Evolutionary conservation across 768 basidiomycete genomes (phyloP), one percentile per base, ranked within the genome.

Genomic region (Suillus subaureus): DNA sequence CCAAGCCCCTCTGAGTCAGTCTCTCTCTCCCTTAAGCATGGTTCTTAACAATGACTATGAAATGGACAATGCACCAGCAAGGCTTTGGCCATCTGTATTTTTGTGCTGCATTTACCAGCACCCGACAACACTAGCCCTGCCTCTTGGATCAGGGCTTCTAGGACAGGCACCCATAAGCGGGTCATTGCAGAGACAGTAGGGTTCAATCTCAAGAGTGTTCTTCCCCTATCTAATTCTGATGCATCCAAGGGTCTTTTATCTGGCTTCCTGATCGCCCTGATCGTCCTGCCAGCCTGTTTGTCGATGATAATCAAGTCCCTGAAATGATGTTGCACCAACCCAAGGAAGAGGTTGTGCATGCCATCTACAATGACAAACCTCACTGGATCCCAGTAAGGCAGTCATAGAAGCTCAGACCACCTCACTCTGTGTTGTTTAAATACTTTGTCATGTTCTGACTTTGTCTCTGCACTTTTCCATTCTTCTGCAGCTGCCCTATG

Each of bases 311-410:
- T 51, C 1, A 69, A 54, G 9, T 69, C 39, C 9, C 62, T 47
- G 4, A 69, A 69, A 35, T 69, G 66, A 31, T 45, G 52, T 23
- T 65, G 66, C 1, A 45, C 26, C 5, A 69, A 40, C 15, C 72
- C 71, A 35, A 81, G 70, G 58, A 75, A 72, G 2, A 81, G 67
- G 33, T 74, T 72, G 51, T 82, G 81, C 79, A 82, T 82, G 6
- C 73, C 64, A 40, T 82, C 79, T 18, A 79, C 69, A 0, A 77
- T 71, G 1, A 72, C 47, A 47, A 72, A 77, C 2, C n/a, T 51
- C 6, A 72, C 72, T 6, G 73, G 73, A 52, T 80, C 68, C 73
- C 76, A 81, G 67, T 81, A 81, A 1, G 78, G 75, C 4, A 82
- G 71, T 4, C 68, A 54, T 18, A 77, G 68, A 0, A 80, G 62